Evolutionary conservation across 768 basidiomycete genomes (phyloP).

Genomic region (Cystofilobasidium bisporidii): DNA sequence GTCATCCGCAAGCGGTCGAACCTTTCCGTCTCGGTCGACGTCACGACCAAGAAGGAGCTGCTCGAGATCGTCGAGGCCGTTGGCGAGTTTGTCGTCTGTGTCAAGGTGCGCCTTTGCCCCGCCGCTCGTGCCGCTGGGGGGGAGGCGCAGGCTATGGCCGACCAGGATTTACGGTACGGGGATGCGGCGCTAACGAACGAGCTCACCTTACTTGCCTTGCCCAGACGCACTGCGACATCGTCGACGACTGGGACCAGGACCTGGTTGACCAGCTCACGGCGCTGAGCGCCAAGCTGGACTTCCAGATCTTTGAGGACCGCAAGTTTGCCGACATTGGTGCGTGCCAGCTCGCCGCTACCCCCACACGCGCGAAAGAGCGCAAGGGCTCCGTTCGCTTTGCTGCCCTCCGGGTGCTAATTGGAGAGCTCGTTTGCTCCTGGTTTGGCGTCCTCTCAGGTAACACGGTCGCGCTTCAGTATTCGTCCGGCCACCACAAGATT

Average conservation of each 20-base stretch:
- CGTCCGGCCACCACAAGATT: constrained; percentile 82
- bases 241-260: constrained; percentile 74
- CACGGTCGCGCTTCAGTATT: constrained; percentile 90
- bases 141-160: too few relatives aligned
- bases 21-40: constrained; percentile 91
- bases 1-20: constrained; percentile 84
- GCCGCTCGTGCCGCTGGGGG: too few relatives aligned
- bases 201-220: constrained; percentile 29
- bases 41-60: constrained; percentile 66
- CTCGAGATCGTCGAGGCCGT: constrained; percentile 77
- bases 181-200: not conserved
- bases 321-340: constrained; percentile 98
- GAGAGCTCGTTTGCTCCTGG: too few relatives aligned
- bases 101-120: constrained; percentile 60
- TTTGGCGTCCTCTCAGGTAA: too few relatives aligned
- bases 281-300: constrained; percentile 72
- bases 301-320: constrained; percentile 93
- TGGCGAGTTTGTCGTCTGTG: constrained; percentile 79
- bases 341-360: constrained; percentile 27
- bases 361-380: too few relatives aligned
- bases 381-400: not conserved
- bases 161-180: too few relatives aligned
- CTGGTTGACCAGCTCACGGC: constrained; percentile 60
- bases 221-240: constrained; percentile 93
- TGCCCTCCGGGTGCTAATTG: not conserved